Base-by-base conservation (phyloP, 768 basidiomycete species). In the Boletus rubescentipes region DNA sequence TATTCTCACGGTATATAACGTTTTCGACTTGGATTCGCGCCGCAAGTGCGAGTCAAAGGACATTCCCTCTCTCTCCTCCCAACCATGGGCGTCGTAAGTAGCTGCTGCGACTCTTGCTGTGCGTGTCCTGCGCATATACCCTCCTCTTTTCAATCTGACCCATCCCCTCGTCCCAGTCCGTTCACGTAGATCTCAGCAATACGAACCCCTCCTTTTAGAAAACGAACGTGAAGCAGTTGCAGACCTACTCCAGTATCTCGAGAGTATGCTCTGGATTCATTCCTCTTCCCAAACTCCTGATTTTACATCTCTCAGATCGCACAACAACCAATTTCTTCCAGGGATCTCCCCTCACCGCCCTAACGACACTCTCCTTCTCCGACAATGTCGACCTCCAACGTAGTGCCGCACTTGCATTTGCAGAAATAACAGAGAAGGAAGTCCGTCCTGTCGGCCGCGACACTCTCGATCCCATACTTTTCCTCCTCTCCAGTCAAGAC, bases 341-440 rank as follows among this genome's bases (percentile, higher is more conserved):
- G 47, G 97, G 96, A 51, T 85, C 87, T 16, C 96, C 97, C 18
- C 86, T 99, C 54, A 80, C 87, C 48, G 94, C 97, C 36, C 77
- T 99, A 52, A 98, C 96, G 12, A 98, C 93, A 46, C 88, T 99
- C 58, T 96, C 94, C 21, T 99, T 98, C 77, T 94, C 91, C 20
- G 97, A 98, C 76, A 99, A 99, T 75, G 96, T 99, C 61, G 97
- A 98, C 76, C 81, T 99, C 18, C 97, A 99, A 77, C 85, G 97
- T 46, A 96, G 93, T 60, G 97, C 97, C 2, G 97, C 97, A 5
- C 83, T 99, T 40, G 97, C 97, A 0, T 99, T 98, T 67, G 97
- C 97, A 35, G 97, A 99, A 73, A 99, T 99, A 55, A 99, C 97
- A 21, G 97, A 99, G 78, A 98, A 98, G 76, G 97, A 99, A 74